Base-by-base conservation (phyloP, 352 stramenopile genomes). In the Globisporangium emineosum region DNA sequence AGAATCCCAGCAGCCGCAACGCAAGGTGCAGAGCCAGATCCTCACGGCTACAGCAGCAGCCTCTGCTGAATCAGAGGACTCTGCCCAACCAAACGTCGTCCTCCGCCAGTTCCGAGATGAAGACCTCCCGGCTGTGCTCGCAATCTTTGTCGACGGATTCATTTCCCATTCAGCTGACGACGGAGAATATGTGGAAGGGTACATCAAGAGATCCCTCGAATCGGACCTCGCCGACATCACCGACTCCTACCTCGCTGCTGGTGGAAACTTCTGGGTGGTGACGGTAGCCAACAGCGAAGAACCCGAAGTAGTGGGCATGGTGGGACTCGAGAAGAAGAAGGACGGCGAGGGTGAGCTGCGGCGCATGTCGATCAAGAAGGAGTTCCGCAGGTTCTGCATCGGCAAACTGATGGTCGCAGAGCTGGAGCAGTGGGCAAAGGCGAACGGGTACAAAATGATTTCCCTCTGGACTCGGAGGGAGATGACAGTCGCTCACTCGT, bases 201-300 rank as follows among this genome's bases (percentile, higher is more conserved):
- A 57, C 62, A 51, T 67, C 47, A n/a, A 57, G 62, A 60, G 53
- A 33, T 63, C 40, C 5, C 37, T 67, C 3, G 62, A 63, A 13
- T 33, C 27, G n/a, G 63, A 68, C 19, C 37, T 68, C 8, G 45
- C 42, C 2, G 57, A 65, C 25, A n/a, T 68, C 15, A 9, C 12
- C 15, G 43, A 33, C 17, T 45, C 57, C n/a, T 68, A 66, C 27
- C 53, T 67, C 27, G 6, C 54, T 9, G 42, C 37, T n/a, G 75
- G 75, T 5, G 75, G 75, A 19, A 79, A 79, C 52, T 83, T 83
- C 52, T 83, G 72, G 72, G 72, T 83, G 32, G 67, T 3, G 15
- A 17, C 13, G n/a, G n/a, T n/a, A 37, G 57, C 2, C 1, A 19
- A 7, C 8, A 29, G 12, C 3, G 19, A 13, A 6, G 10, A 55